These are phyloP conservation scores for Aspergillus vadensis DNA, from an alignment of 2,329 filamentous ascomycete genomes.

Conservation along the genomic window DNA sequence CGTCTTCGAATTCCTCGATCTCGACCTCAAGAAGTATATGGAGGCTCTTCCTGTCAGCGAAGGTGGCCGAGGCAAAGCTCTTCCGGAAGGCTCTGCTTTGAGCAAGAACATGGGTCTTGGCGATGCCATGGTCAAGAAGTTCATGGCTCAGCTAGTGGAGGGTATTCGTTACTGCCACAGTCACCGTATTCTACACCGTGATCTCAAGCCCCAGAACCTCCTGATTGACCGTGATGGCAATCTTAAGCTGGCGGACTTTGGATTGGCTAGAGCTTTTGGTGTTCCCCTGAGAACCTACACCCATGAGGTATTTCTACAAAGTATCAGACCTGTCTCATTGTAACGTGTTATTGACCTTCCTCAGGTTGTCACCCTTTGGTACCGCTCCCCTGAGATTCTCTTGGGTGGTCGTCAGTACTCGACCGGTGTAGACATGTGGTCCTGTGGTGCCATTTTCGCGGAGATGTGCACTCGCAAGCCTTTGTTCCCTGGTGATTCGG, in stretches of 20 bases:
- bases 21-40: constrained; percentile 96
- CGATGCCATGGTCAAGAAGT: constrained; percentile 83
- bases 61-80: constrained; percentile 79
- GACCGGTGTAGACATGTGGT: constrained; percentile 96
- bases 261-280: constrained; percentile 84
- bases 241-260: constrained; percentile 88
- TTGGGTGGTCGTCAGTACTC: constrained; percentile 90
- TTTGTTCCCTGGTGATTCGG: constrained; percentile 87
- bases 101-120: constrained; percentile 71
- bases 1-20: constrained; percentile 87
- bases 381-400: constrained; percentile 85
- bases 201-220: constrained; percentile 88
- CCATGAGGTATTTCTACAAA: constrained; percentile 64
- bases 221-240: constrained; percentile 85
- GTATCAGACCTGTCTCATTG: background rate
- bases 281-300: constrained; percentile 90
- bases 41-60: constrained; percentile 82
- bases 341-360: constrained; percentile 13
- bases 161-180: constrained; percentile 87
- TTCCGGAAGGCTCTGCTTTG: constrained; percentile 73
- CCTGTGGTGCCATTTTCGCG: constrained; percentile 88
- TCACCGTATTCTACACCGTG: constrained; percentile 82
- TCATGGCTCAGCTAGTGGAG: constrained; percentile 84
- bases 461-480: constrained; percentile 96
- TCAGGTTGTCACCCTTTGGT: constrained; percentile 88